Conservation (phyloP, 176 grass and related monocot genomes). For the Aechmea fasciata region DNA sequence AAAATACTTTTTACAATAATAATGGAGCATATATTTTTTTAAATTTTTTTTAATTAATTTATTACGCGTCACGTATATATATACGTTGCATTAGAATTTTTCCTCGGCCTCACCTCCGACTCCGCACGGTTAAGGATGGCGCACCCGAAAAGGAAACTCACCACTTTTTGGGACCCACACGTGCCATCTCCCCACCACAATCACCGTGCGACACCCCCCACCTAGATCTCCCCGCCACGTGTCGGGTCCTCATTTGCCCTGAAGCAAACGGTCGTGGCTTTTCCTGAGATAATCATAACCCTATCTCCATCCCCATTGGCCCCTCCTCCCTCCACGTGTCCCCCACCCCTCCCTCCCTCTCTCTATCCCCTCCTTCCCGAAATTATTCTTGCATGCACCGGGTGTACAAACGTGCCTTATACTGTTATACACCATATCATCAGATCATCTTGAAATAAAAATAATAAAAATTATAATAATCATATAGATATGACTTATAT, state of each 20-base stretch:
- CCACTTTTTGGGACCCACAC: conserved; percentile 8
- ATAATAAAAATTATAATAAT: too few relatives aligned
- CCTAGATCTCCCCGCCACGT: conserved; percentile 15
- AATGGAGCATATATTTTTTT: too few relatives aligned
- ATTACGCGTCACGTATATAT: too few relatives aligned
- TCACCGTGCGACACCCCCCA: too few relatives aligned
- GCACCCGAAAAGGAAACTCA: not conserved
- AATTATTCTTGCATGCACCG: not conserved
- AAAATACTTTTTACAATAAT: too few relatives aligned
- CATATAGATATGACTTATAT: too few relatives aligned
- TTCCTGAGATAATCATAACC: conserved; percentile 31
- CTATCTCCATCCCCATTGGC: conserved; percentile 22
- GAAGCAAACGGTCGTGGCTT: not conserved
- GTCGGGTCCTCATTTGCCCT: conserved; percentile 4
- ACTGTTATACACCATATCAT: not conserved
- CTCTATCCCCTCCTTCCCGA: not conserved
- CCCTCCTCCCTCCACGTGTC: conserved; percentile 7
- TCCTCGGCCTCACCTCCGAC: too few relatives aligned
- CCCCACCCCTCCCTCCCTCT: not conserved
- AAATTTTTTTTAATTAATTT: too few relatives aligned
- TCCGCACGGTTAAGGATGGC: too few relatives aligned
- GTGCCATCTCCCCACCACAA: not conserved
- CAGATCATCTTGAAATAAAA: too few relatives aligned
- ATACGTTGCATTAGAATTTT: too few relatives aligned
- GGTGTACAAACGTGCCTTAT: not conserved